Base-by-base conservation (phyloP, 2,329 filamentous ascomycete genomes). In the Diaporthe sp. region DNA sequence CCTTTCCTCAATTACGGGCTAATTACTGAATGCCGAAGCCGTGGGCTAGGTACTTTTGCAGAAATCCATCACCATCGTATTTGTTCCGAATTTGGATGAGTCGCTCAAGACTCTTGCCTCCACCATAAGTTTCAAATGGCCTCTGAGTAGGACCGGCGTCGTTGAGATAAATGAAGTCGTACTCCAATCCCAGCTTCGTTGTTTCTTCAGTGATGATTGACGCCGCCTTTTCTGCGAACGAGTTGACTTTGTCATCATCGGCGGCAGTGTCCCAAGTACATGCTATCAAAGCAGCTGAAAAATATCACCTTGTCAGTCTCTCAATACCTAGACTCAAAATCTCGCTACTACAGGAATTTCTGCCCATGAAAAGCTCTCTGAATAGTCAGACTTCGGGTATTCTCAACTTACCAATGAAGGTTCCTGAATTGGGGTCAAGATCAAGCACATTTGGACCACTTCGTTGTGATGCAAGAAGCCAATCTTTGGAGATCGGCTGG, bases 401-500 rank as follows among this genome's bases (percentile, higher is more conserved):
- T n/a, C n/a, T n/a, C n/a, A 15, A 55, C 65, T 53, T 25, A 71
- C 68, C 53, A 15, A 71, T 50, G 30, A 71, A 59, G 25, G 37
- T 61, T 35, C 53, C 68, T 5, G 25, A n/a, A 37, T 50, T 22
- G 4, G 68, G 68, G 42, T 71, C 68, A 27, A 71, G 39, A 25
- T n/a, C 69, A 30, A 71, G 5, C 6, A 59, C 55, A 15, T 71
- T 59, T 6, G 42, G 55, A 22, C 55, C 55, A 19, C 30, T 25
- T 8, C 12, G n/a, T n/a, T 50, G 55, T 58, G 69, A 59, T 8
- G 27, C 69, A 17, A 59, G 6, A 25, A 71, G 55, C 37, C 42
- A 71, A 25, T 22, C 30, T 17, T 42, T 35, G 19, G 53, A 59
- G 27, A 61, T 51, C 7, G 55, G 69, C 32, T 71, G 69, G 15